Evolutionary conservation across 208 protist species (phyloP).

Genomic region (Kentomonas sorsogonicus): DNA sequence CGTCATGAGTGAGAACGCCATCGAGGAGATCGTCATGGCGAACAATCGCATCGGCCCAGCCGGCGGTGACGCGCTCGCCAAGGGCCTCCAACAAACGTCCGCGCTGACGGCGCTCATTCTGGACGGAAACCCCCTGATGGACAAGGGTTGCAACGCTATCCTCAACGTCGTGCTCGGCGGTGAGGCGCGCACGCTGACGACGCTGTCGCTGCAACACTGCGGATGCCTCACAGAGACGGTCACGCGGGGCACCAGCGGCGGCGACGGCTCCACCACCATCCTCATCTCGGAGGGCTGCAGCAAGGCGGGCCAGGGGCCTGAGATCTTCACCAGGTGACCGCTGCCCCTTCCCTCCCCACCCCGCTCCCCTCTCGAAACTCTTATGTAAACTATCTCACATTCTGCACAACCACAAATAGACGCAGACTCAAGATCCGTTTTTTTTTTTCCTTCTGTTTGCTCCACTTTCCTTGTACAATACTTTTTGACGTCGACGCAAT

Average conservation of each 20-base stretch:
- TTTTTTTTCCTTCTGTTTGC: neutral
- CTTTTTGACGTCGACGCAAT: slow-evolving; percentile 4
- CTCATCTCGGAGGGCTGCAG: slow-evolving; percentile 47
- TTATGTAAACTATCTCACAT: neutral
- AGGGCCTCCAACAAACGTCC: slow-evolving; percentile 63
- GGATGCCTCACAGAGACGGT: slow-evolving; percentile 37
- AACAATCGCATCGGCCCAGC: slow-evolving; percentile 79
- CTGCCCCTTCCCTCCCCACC: too few species aligned
- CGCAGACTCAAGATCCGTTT: slow-evolving; percentile 1
- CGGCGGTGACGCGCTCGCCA: slow-evolving; percentile 73
- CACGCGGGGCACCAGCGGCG: slow-evolving; percentile 21
- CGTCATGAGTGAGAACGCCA: slow-evolving; percentile 83
- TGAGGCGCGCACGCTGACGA: slow-evolving; percentile 37
- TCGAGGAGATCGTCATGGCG: slow-evolving; percentile 84
- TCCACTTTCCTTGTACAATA: neutral
- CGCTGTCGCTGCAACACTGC: slow-evolving; percentile 71
- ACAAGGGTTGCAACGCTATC: slow-evolving; percentile 61
- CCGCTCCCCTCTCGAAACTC: neutral
- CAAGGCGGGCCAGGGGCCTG: neutral
- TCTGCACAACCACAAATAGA: neutral
- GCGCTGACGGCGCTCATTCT: slow-evolving; percentile 67
- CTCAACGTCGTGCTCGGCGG: slow-evolving; percentile 40
- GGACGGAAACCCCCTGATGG: slow-evolving; percentile 78
- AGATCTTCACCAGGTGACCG: too few species aligned
- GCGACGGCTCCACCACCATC: slow-evolving; percentile 27